Base-by-base conservation (phyloP, 106 monocot species). In the Platanthera zijinensis region DNA sequence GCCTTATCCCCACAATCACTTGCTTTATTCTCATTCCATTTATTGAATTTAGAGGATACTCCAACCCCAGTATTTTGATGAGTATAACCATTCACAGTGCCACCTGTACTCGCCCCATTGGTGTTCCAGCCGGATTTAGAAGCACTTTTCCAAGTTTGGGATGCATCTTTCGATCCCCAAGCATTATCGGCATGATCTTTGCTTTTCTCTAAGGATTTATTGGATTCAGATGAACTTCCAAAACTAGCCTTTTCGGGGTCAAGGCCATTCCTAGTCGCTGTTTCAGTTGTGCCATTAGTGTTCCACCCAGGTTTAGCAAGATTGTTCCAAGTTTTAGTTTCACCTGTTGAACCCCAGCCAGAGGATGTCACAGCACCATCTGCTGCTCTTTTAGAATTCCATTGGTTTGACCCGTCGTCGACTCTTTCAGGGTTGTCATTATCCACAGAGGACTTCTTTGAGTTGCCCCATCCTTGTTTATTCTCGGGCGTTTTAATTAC, bases 141-240 rank as follows among this genome's bases (percentile, higher is more conserved):
- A 32, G 30, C 32, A 66, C 32, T 66, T 39, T 39, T 39, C 18
- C 66, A 66, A 66, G n/a, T 70, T 70, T 70, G 17, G 48, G 70
- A 70, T 70, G 45, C 48, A 48, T 70, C 48, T 18, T 15, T 48
- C 45, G 46, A 72, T 51, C 21, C 51, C 72, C 51, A 72, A 21
- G 50, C 51, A 10, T 19, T 51, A 2, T 72, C 51, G 2, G 17
- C 50, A 50, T 51, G 51, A 72, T 72, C 51, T 67, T 70, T 52
- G 17, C 32, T 68, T 48, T 72, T 73, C 10, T 77, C 73, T 62
- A 53, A 75, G 85, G 82, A 85, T 25, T 50, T 48, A 70, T 48
- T 49, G 48, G 71, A 48, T 64, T 30, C 54, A 47, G 73, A 21
- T 28, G 69, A 19, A n/a, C 51, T 51, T 30, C 17, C 50, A 67